Conservation (phyloP, 1,139 yeast genomes). For the Geotrichum restrictum region DNA sequence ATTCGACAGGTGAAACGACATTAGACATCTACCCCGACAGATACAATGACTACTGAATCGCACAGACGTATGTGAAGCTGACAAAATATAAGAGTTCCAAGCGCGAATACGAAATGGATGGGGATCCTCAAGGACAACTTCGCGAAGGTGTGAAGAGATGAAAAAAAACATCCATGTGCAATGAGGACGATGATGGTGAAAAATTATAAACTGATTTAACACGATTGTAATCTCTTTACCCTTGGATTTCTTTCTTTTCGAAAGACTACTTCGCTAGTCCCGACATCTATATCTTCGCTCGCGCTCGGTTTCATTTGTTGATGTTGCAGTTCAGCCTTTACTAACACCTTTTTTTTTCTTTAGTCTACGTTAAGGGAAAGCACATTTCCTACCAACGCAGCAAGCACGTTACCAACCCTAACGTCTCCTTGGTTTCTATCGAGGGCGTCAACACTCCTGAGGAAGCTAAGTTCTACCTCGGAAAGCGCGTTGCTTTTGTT, state of each 20-base stretch:
- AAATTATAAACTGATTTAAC: not conserved
- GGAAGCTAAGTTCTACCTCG: slow-evolving; percentile 98
- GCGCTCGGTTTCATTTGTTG: too few relatives aligned
- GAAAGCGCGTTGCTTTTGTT: slow-evolving; percentile 98
- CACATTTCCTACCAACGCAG: slow-evolving; percentile 99
- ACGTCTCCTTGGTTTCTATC: slow-evolving; percentile 91
- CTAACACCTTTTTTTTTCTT: slow-evolving; percentile 7
- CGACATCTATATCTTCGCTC: not conserved
- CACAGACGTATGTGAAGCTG: slow-evolving; percentile 17
- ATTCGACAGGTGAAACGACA: slow-evolving; percentile 8
- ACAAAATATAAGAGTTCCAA: too few relatives aligned
- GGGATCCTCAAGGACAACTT: not conserved
- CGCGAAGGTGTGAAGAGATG: not conserved
- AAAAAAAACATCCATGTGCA: not conserved
- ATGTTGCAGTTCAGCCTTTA: not conserved
- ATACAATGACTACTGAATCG: slow-evolving; percentile 18
- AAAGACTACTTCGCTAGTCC: not conserved
- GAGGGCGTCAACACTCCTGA: slow-evolving; percentile 90
- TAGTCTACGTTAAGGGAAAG: slow-evolving; percentile 99
- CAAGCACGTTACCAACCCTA: slow-evolving; percentile 97
- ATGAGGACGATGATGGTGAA: not conserved
- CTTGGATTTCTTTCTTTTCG: too few relatives aligned
- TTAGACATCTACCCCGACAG: slow-evolving; percentile 8
- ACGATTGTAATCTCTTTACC: not conserved
- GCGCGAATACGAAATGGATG: not conserved